phyloP scores from a whole-genome alignment of 2,329 filamentous ascomycete genomes.

The Fusarium sp. region DNA sequence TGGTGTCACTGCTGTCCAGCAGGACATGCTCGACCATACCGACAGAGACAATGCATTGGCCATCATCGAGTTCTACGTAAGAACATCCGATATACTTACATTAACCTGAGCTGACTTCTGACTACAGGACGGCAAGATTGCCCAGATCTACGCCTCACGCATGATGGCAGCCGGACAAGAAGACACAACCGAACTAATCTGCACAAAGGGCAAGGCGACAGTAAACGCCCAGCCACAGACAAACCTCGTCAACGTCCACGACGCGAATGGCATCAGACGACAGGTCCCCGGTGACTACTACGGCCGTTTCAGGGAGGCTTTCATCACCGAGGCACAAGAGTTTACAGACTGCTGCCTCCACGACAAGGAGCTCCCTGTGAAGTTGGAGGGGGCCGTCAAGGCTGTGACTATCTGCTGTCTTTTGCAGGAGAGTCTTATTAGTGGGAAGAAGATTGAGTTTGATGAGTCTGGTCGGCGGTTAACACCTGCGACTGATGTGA shows the following conservation, averaged over 20 bases:
- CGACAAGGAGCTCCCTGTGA: neutral
- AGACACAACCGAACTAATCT: conserved; percentile 10
- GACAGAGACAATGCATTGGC: conserved; percentile 2
- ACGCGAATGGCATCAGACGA: neutral
- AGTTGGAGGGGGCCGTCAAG: neutral
- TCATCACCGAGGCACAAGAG: conserved; percentile 1
- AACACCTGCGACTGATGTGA: neutral
- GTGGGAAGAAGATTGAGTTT: conserved; percentile 6
- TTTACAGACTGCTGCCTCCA: conserved; percentile 3
- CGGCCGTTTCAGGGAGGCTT: conserved; percentile 3
- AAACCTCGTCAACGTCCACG: conserved; percentile 3
- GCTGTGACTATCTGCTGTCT: neutral
- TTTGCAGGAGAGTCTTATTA: conserved; percentile 10
- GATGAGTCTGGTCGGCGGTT: neutral
- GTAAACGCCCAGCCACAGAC: neutral
- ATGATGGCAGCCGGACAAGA: conserved; percentile 12
- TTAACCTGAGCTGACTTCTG: neutral
- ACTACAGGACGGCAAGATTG: neutral
- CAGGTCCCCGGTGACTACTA: conserved; percentile 1
- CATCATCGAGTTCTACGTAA: neutral
- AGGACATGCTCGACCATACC: neutral
- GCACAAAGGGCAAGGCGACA: neutral
- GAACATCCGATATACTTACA: neutral
- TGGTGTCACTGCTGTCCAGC: neutral
- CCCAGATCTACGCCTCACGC: neutral